Conservation (phyloP, 139 green algal genomes). For the Monoraphidium neglectum region DNA sequence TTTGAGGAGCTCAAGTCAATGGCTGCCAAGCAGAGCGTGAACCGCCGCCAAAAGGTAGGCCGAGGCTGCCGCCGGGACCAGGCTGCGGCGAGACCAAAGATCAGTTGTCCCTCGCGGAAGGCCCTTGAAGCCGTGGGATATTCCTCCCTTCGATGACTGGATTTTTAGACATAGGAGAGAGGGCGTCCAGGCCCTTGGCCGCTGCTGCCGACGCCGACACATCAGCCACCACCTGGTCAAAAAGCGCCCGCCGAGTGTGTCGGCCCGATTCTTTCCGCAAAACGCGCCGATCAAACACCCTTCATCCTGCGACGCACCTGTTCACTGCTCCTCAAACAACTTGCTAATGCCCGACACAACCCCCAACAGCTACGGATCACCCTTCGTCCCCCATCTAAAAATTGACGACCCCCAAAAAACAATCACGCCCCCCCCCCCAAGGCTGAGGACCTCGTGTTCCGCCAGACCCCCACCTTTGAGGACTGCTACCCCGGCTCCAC, state of each 20-base stretch:
- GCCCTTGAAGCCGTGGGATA: background rate
- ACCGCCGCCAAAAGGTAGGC: slow-evolving; percentile 70
- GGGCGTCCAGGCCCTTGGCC: no score
- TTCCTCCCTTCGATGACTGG: no score
- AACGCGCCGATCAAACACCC: no score
- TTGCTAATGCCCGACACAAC: background rate
- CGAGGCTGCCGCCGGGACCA: background rate
- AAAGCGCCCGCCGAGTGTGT: no score
- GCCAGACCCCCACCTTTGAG: slow-evolving; percentile 71
- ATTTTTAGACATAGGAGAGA: no score
- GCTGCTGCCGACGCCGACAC: no score
- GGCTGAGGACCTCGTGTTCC: slow-evolving; percentile 64
- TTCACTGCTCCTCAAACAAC: background rate
- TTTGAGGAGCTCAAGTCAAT: slow-evolving; percentile 60
- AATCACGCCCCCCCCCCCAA: slow-evolving; percentile 10
- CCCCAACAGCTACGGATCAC: no score
- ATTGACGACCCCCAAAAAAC: no score
- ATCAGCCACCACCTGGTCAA: no score
- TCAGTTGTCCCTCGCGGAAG: background rate
- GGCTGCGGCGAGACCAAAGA: background rate
- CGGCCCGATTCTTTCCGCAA: no score
- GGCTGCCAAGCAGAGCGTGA: slow-evolving; percentile 60
- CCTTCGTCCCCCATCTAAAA: background rate
- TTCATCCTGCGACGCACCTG: background rate
- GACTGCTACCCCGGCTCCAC: slow-evolving; percentile 83